Base-by-base conservation (phyloP, 257 asterid genomes). In the Nicotiana knightiana region DNA sequence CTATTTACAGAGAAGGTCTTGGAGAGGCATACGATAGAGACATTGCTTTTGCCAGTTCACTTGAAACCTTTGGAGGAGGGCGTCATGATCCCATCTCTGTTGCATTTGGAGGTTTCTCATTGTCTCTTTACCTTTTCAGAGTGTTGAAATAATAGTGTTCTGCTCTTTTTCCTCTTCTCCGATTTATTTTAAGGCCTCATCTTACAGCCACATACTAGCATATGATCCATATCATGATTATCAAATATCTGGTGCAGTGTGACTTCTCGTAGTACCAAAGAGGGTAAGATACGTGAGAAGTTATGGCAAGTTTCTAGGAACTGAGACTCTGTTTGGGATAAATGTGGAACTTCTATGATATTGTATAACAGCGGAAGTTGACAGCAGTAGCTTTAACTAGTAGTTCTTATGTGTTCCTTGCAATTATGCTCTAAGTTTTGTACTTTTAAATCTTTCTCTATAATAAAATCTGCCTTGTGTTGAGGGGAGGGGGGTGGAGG, bases 11-110 rank as follows among this genome's bases (percentile, higher is more conserved):
- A 55, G 99, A 94, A 83, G 99, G 99, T 85, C 98, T 94, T 84
- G 98, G 97, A 82, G 99, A 96, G 86, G 95, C 97, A 88, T 93
- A 90, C 79, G 98, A 93, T 68, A 92, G 91, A 88, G 98, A 96
- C 84, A 88, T 93, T 87, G 93, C 96, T 83, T 96, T 96, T 87
- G 97, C 99, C 77, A 87, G 90, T 87, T 85, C 97, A 17, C 93
- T 96, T 67, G 98, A 94, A 88, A 90, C 85, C 73, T 93, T 96
- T 92, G 91, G 96, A 53, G 99, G 99, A 66, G 97, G 93, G 70
- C 95, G 87, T 80, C 87, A 91, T 87, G 99, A 96, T 86, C 98
- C 97, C 75, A 83, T 93, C 83, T 90, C 97, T 66, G 88, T 93
- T 68, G 88, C 98, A 64, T 89, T 90, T 86, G 98, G 99, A 91